These are phyloP conservation scores for Teunomyces pallodes DNA, from an alignment of 805 yeast species.

Conservation along the genomic window DNA sequence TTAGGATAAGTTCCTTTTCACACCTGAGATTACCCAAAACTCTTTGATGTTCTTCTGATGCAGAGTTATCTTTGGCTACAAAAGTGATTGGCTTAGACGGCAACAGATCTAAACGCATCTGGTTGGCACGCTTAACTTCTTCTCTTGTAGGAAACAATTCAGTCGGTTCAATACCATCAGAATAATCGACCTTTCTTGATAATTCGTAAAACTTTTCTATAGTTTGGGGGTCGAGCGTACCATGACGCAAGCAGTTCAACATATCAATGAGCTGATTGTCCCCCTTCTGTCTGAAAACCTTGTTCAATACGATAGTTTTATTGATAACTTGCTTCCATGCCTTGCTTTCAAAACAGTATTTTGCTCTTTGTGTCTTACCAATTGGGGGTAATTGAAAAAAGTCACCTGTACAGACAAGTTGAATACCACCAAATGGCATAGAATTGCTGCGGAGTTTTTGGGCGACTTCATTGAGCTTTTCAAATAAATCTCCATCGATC, in stretches of 20 bases:
- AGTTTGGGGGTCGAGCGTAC: constrained; percentile 54
- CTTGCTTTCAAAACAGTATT: constrained; percentile 72
- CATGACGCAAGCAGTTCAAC: constrained; percentile 78
- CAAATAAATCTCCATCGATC: constrained; percentile 79
- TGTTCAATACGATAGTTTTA: constrained; percentile 65
- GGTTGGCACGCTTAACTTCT: constrained; percentile 81
- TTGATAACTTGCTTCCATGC: constrained; percentile 66
- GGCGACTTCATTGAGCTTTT: constrained; percentile 72
- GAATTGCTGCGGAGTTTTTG: constrained; percentile 48
- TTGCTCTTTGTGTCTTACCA: constrained; percentile 29
- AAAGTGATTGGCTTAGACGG: constrained; percentile 47
- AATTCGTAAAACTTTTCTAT: constrained; percentile 48
- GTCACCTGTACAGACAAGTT: constrained; percentile 88
- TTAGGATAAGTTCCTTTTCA: constrained; percentile 57
- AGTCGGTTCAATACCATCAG: constrained; percentile 84
- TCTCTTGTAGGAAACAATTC: constrained; percentile 82
- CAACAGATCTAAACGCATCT: constrained; percentile 35
- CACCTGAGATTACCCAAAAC: constrained; percentile 69
- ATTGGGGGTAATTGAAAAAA: constrained; percentile 96
- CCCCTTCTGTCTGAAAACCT: constrained; percentile 87
- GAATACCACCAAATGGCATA: constrained; percentile 91
- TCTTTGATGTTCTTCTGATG: constrained; percentile 18
- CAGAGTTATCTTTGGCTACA: constrained; percentile 35
- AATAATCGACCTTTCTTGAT: constrained; percentile 55
- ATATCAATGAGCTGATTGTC: constrained; percentile 73